Base-by-base conservation (phyloP, 306 rosid species). In the Styphnolobium japonicum region DNA sequence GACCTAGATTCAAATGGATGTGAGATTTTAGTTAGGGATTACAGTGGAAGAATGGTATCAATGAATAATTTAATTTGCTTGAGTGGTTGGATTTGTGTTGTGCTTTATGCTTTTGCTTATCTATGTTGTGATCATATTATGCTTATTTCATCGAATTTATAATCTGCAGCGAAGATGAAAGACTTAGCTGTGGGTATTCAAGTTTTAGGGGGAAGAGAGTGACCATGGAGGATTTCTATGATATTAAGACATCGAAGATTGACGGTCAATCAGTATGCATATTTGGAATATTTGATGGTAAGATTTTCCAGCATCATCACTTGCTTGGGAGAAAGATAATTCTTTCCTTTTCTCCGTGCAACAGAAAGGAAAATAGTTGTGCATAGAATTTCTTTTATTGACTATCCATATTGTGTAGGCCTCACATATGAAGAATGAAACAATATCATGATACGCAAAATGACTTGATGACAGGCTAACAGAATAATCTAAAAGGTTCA, bases 211-310 rank as follows among this genome's bases (percentile, higher is more conserved):
- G 99, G n/a, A 96, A 93, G 84, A 91, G 99, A 84, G 85, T 79
- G 16, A 86, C 92, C 10, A 96, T 96, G 99, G 99, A 96, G 83
- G 99, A 96, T 86, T 96, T 89, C 81, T 88, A 82, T 88, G 99
- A 96, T 83, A 68, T 93, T 64, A 93, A 93, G 86, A 89, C 88
- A 79, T 80, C 87, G 19, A 86, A 86, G 81, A 77, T 91, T 64
- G 92, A 88, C 60, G 95, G 89, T 39, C 91, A 78, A 73, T 85
- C 88, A 15, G 84, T 96, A 65, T 91, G 90, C 88, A 86, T 96
- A 69, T 96, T 96, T 83, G 99, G 99, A 78, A 90, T 96, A 80
- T 96, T 93, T 79, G 99, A 96, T 76, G 99, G 99, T 96, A 84
- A 86, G 88, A 77, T 76, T 83, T 80, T 70, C 67, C 53, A 3